Base-by-base conservation (phyloP, 2,329 filamentous ascomycete species). In the Fusarium burgessii region DNA sequence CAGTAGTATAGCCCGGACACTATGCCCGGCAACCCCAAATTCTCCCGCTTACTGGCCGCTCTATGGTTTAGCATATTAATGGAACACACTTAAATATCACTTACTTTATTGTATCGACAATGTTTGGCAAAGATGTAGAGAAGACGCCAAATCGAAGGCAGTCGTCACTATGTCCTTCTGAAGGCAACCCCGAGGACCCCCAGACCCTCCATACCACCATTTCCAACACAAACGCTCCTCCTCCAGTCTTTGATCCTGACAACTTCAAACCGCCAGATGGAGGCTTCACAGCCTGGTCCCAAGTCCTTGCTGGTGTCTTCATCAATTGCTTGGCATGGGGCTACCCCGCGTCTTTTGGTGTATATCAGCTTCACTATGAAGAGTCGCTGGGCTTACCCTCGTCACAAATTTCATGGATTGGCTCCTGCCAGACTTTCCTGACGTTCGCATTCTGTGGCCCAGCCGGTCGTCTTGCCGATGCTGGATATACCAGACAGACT, bases 341-440 rank as follows among this genome's bases (percentile, higher is more conserved):
- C 56, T 85, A 84, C 56, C 81, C 83, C 6, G 78, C 82, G 8
- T 81, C 84, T 4, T 88, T 86, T 67, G 86, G 82, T 58, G 84
- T 85, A 47, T 86, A 93, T 59, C 86, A 88, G 73, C 78, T 90
- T 9, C 80, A 86, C 78, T 83, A 83, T 64, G 78, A 77, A n/a
- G 74, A 81, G 35, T 76, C 74, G 12, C 71, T 83, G n/a, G 66
- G 71, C 17, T 74, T 82, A 8, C 77, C 80, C 0, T 73, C 77
- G 17, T 76, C 81, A 8, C 78, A 82, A 55, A 76, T 82, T 13
- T 81, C 82, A 6, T 83, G 82, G 85, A 83, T 87, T 58, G 85
- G 85, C 43, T 85, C 84, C 15, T 76, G 86, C 6, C 85, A 88
- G 76, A 80, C 84, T 15, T 87, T 87, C 71, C 77, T 88, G 40